Percentiles rank a stretch among this genome's conserved stretches.
Evolutionary conservation across 2,329 filamentous ascomycete species (phyloP).

Genomic region (Fusarium acutatum): DNA sequence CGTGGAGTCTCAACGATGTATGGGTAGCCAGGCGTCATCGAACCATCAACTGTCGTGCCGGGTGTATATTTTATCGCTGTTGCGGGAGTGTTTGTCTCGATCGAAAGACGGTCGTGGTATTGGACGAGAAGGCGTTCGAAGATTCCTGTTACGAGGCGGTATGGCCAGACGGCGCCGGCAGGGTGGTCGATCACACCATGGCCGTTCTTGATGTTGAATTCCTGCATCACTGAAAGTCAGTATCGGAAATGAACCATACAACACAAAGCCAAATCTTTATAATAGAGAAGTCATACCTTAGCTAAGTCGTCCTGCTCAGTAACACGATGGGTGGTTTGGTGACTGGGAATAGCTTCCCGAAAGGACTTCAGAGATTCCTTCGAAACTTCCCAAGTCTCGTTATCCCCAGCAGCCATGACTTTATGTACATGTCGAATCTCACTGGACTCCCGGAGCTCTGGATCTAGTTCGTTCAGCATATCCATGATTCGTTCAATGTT

Average conservation of each 20-base stretch:
- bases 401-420: background rate
- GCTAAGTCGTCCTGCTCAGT: background rate
- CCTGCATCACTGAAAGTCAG: no score
- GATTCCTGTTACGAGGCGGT: background rate
- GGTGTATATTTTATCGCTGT: background rate
- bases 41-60: accelerated
- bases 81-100: background rate
- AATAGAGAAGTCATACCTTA: background rate
- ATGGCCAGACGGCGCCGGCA: background rate
- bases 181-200: background rate
- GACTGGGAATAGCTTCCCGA: background rate
- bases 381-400: background rate
- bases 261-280: no score
- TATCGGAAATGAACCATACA: no score
- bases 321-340: background rate
- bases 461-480: background rate
- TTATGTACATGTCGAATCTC: background rate
- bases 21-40: constrained; percentile 21
- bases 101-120: background rate
- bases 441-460: background rate
- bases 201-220: background rate
- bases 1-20: constrained; percentile 39
- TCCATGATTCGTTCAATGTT: background rate
- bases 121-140: background rate
- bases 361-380: background rate